Evolutionary conservation across 495 filamentous ascomycete species (phyloP).

Genomic region (Daldinia caldariorum): DNA sequence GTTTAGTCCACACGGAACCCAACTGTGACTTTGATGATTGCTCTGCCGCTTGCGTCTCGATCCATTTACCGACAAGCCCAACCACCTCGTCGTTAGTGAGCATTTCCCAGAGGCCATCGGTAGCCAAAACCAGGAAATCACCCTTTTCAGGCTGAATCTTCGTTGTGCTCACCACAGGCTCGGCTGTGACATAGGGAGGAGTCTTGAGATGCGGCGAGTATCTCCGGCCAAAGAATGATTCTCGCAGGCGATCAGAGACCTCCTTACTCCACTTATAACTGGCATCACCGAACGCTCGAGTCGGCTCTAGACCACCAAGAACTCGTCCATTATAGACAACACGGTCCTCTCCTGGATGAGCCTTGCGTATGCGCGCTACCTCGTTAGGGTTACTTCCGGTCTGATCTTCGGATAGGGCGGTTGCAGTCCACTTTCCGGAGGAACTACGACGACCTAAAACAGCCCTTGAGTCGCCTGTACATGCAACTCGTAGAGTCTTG

Average conservation of each 20-base stretch:
- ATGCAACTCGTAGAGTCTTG: constrained; percentile 87
- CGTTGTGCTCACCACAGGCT: constrained; percentile 95
- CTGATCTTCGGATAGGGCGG: constrained; percentile 87
- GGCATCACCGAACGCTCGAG: constrained; percentile 93
- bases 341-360: constrained; percentile 87
- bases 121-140: constrained; percentile 96
- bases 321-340: constrained; percentile 89
- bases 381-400: constrained; percentile 88
- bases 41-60: constrained; percentile 74
- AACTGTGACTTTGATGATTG: constrained; percentile 49
- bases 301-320: constrained; percentile 89
- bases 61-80: constrained; percentile 94
- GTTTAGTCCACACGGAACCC: constrained; percentile 63
- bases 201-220: constrained; percentile 79
- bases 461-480: constrained; percentile 93
- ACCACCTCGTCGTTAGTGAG: constrained; percentile 98
- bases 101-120: constrained; percentile 99
- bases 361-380: constrained; percentile 78
- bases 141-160: constrained; percentile 89
- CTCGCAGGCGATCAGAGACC: constrained; percentile 80
- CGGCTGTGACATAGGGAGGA: constrained; percentile 97
- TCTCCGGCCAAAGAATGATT: constrained; percentile 83
- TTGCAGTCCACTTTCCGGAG: constrained; percentile 93
- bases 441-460: constrained; percentile 82
- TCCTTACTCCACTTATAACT: constrained; percentile 95